A percentile compares a stretch with the other conserved stretches of the same genome.
These are phyloP conservation scores for Ustilago shanxiensis DNA, from an alignment of 1,284 basidiomycete species.

Conservation along the genomic window DNA sequence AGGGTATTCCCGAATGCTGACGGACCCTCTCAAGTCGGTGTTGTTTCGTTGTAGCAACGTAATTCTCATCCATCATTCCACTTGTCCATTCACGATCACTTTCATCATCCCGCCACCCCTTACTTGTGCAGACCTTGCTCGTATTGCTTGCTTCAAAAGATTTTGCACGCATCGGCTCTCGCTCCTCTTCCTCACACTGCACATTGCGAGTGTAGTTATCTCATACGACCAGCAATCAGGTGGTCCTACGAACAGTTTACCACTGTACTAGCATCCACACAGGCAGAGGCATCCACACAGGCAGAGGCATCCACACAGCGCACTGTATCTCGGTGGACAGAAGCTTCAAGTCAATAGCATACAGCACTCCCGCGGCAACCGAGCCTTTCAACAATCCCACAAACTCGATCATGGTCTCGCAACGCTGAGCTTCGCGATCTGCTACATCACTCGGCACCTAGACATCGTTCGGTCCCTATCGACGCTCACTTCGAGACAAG, in stretches of 20 bases:
- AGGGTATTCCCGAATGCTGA: not conserved
- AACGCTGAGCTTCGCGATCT: not conserved
- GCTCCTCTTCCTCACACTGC: not conserved
- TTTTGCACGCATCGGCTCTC: not conserved
- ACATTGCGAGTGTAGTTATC: not conserved
- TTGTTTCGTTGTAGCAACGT: not conserved
- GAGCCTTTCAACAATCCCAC: not conserved
- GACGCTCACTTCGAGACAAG: not conserved
- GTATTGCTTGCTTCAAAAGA: not conserved
- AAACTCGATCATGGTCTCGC: not conserved
- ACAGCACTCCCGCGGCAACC: not conserved
- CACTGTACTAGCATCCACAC: not conserved
- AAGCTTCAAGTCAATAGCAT: not conserved
- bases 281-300: too few species aligned
- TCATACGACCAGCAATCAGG: not conserved
- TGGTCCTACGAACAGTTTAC: not conserved
- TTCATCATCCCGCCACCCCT: not conserved
- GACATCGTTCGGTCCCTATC: not conserved
- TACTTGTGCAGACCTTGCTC: not conserved
- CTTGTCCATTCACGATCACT: not conserved
- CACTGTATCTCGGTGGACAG: too few species aligned
- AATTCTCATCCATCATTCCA: not conserved
- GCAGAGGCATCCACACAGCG: too few species aligned
- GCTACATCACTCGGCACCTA: not conserved
- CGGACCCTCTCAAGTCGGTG: slow-evolving; percentile 6